These are phyloP conservation scores for Chytridiales sp. DNA, from an alignment of 371 early-diverging fungal genomes.

Conservation along the genomic window DNA sequence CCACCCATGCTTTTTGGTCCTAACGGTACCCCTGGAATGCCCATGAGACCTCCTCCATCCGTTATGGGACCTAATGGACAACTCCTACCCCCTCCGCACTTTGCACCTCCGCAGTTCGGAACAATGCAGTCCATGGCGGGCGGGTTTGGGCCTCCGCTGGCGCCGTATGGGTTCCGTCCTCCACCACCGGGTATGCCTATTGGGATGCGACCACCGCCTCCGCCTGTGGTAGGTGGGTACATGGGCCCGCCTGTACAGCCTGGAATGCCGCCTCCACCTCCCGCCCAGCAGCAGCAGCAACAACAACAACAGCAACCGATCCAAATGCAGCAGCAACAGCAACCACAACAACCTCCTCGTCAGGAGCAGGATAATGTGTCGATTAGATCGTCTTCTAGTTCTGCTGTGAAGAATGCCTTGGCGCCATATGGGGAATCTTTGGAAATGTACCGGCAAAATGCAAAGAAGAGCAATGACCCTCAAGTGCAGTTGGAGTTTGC, in stretches of 20 bases:
- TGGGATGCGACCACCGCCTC: conserved; percentile 9
- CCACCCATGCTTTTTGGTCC: conserved; percentile 21
- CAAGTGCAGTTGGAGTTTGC: conserved; percentile 76
- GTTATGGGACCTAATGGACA: conserved; percentile 15
- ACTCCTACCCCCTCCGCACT: conserved; percentile 13
- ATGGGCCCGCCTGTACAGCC: conserved; percentile 1
- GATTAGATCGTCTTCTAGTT: neutral
- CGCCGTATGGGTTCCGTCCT: neutral
- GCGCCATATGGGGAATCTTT: conserved; percentile 66
- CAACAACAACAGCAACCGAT: neutral
- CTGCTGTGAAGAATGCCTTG: conserved; percentile 6
- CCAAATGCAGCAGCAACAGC: neutral
- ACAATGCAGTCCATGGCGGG: too few relatives aligned
- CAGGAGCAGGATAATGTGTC: neutral
- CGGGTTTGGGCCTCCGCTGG: conserved; percentile 6
- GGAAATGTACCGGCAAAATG: conserved; percentile 74
- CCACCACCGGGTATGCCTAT: conserved; percentile 8
- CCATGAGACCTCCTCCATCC: conserved; percentile 12
- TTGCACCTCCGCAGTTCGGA: conserved; percentile 25
- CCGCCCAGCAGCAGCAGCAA: neutral
- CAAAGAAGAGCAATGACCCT: conserved; percentile 74
- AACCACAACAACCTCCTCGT: neutral
- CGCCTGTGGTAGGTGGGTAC: neutral
- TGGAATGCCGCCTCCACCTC: neutral
- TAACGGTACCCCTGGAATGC: conserved; percentile 1